phyloP scores from a whole-genome alignment of 2,329 filamentous ascomycete genomes.

The Sporothrix pallida region DNA sequence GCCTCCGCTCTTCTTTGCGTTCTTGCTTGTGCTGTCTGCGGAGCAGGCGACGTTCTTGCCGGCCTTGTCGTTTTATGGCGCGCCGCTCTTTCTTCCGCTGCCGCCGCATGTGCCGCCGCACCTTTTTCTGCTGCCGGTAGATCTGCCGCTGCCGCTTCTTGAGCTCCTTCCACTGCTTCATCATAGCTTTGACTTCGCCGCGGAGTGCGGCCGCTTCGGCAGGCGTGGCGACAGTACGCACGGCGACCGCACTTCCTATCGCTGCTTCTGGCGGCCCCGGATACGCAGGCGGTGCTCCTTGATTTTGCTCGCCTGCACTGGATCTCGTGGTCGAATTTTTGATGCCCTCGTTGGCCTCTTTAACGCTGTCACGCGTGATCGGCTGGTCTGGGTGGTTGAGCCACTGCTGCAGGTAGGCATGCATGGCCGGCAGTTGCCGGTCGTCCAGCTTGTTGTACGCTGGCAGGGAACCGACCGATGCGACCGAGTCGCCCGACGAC shows the following conservation, averaged over 20 bases:
- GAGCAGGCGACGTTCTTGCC: constrained; percentile 24
- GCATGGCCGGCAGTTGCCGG: constrained; percentile 55
- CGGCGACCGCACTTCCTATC: not conserved
- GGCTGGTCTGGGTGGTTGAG: constrained; percentile 56
- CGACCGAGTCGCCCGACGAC: constrained; percentile 47
- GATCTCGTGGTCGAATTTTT: not conserved
- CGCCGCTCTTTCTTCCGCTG: constrained; percentile 18
- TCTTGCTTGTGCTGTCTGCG: constrained; percentile 2
- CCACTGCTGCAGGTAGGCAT: constrained; percentile 55
- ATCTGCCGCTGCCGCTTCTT: constrained; percentile 47
- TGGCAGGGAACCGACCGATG: constrained; percentile 60
- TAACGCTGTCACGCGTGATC: constrained; percentile 54
- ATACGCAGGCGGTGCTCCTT: constrained; percentile 12
- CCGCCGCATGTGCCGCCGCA: constrained; percentile 39
- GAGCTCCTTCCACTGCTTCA: constrained; percentile 51
- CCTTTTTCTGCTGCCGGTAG: constrained; percentile 42
- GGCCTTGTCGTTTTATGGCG: constrained; percentile 2
- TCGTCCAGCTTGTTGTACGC: constrained; percentile 58
- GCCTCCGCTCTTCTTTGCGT: not conserved
- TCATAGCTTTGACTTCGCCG: constrained; percentile 54
- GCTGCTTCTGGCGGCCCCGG: not conserved
- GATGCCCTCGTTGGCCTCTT: constrained; percentile 43
- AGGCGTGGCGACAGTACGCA: not conserved
- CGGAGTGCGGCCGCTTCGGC: constrained; percentile 34
- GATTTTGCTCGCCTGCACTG: not conserved